Evolutionary conservation across 1,139 yeast genomes (phyloP).

Genomic region (Nematodospora anomalae): DNA sequence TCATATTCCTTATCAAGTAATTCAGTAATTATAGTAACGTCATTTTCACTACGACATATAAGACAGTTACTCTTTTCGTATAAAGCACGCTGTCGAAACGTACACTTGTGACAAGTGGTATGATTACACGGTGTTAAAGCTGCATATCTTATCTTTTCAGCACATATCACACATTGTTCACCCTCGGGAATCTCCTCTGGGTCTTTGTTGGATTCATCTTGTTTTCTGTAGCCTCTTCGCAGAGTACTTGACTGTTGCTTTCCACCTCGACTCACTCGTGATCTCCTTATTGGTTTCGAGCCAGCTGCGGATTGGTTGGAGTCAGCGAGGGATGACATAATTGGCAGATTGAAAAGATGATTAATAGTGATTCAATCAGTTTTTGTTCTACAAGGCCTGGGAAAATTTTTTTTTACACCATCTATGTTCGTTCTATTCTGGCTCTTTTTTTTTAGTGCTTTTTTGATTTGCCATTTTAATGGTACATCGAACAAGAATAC

Average conservation of each 20-base stretch:
- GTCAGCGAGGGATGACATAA: not conserved
- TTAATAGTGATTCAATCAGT: too few species aligned
- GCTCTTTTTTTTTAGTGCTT: too few species aligned
- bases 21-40: conserved; percentile 57
- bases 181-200: conserved; percentile 34
- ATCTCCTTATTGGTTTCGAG: conserved; percentile 13
- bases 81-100: conserved; percentile 79
- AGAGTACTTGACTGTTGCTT: not conserved
- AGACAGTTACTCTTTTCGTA: conserved; percentile 75
- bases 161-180: conserved; percentile 76
- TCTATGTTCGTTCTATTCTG: too few species aligned
- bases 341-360: not conserved
- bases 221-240: conserved; percentile 17
- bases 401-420: too few species aligned
- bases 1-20: conserved; percentile 36
- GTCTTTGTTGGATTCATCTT: conserved; percentile 20
- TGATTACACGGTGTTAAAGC: conserved; percentile 86
- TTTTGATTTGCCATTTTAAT: too few species aligned
- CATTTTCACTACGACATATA: conserved; percentile 76
- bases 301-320: not conserved
- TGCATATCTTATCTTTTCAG: conserved; percentile 60
- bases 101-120: conserved; percentile 77
- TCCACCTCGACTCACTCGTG: conserved; percentile 23
- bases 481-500: too few species aligned
- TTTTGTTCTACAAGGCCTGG: too few species aligned